Evolutionary conservation across 2,329 filamentous ascomycete genomes (phyloP), one percentile per base, ranked within the genome.

Genomic region (Sporothrix pseudoabietina): DNA sequence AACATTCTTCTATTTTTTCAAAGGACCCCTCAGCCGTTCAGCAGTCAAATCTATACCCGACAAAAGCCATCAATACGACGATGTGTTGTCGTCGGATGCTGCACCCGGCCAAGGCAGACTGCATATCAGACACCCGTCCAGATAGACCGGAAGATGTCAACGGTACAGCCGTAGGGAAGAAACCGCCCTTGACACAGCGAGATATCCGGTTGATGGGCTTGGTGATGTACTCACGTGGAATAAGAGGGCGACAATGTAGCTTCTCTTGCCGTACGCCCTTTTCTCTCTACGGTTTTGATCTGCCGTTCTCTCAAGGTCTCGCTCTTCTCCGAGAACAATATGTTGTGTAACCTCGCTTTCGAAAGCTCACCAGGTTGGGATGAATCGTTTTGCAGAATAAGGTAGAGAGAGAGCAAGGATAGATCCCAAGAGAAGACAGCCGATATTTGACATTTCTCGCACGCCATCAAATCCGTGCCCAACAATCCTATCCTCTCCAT

Each of bases 71-170:
- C 14, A 59, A 59, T 59, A 59, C 55, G 55, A 35, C 55, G 14
- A 49, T 59, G 14, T 19, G 55, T 19, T 59, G 55, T 59, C 55
- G 55, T 59, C 55, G 55, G 55, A 59, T 59, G 55, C 55, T 59
- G 55, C 55, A 35, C 30, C 55, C 26, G 55, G 30, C 7, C 16
- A 35, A 35, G 26, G 32, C 14, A 32, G n/a, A 26, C 5, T 55
- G 52, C 44, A 49, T 16, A 49, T 16, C 2, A 35, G 30, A 59
- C 2, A 35, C 12, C 26, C 14, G 26, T 35, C 35, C 55, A 14
- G 30, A 59, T 30, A 30, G 8, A 6, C 16, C 26, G 16, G 30
- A 35, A 59, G 12, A 30, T 4, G 9, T 35, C 55, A 35, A 9
- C 0, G 30, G 14, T 7, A 59, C 10, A 16, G 4, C 12, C 30